Evolutionary conservation across 208 protist genomes (phyloP), one percentile per base, ranked within the genome.

Genomic region (Acanthamoeba quina): DNA sequence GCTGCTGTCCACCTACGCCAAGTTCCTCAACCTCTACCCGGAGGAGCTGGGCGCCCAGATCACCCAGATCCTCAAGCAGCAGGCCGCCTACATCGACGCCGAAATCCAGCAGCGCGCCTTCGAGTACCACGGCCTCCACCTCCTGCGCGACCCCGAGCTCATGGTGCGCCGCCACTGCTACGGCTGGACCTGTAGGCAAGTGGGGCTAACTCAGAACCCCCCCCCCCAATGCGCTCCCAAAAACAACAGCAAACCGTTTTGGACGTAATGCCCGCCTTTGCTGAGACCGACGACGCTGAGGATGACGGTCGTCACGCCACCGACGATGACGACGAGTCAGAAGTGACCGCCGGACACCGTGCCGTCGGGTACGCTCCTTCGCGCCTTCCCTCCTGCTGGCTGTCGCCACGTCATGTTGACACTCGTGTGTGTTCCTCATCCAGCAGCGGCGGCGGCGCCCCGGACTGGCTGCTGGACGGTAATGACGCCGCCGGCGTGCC

Each of bases 31-130:
- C 80, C 94, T 98, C 10, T 99, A 98, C 95, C 96, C 97, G 66
- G 97, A 99, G 85, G 96, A 98, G 83, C 95, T 94, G 93, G 78
- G 96, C 15, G 83, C 74, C 7, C 94, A 99, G 31, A 97, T 98
- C 7, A 97, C 97, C 41, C 94, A 95, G 37, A 96, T 98, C 9
- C 95, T 99, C 89, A 64, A 95, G 41, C 94, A 96, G 26, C 97
- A 97, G 94, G 93, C 90, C 47, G 94, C 94, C 34, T 97, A 96
- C 86, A 98, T 99, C 7, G 97, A 99, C 95, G 96, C 97, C 9
- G 99, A 99, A 94, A 96, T 99, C 70, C 99, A 99, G 96, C 99
- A 99, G 96, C 98, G 99, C 64, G 98, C 99, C 0, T 96, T 95
- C 58, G 99, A 99, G 96, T 99, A 99, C 96, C 49, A 98, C 15